Evolutionary conservation across 176 grass and related monocot genomes (phyloP).

Genomic region (Puccinellia tenuiflora): DNA sequence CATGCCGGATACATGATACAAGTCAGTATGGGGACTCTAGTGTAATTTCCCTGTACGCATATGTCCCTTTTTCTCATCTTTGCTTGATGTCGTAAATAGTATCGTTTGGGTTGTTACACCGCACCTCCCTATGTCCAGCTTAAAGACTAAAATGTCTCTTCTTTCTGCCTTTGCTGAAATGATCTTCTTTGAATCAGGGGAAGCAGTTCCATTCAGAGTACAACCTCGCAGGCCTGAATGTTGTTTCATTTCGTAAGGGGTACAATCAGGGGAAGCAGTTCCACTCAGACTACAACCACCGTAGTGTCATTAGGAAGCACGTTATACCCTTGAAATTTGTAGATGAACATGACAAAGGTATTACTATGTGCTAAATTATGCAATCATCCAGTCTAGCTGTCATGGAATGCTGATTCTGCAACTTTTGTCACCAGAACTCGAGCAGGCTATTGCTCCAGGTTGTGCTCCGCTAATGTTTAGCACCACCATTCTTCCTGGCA

Average conservation of each 20-base stretch:
- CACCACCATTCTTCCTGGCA: too few relatives aligned
- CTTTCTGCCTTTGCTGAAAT: not conserved
- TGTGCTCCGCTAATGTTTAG: not conserved
- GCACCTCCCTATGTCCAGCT: too few relatives aligned
- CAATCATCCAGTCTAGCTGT: not conserved
- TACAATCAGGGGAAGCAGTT: constrained; percentile 98
- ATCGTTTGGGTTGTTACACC: too few relatives aligned
- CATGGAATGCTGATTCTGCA: not conserved
- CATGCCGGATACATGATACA: not conserved
- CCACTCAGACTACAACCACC: constrained; percentile 86
- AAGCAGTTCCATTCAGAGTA: constrained; percentile 89
- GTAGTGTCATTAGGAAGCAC: constrained; percentile 78
- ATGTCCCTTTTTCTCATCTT: too few relatives aligned
- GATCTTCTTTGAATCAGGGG: constrained; percentile 40
- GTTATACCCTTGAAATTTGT: constrained; percentile 64
- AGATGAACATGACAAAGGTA: constrained; percentile 58
- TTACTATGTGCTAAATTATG: not conserved
- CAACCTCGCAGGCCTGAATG: constrained; percentile 72
- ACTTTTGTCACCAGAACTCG: constrained; percentile 40
- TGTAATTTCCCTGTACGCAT: not conserved
- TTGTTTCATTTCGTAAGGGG: constrained; percentile 88
- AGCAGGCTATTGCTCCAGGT: constrained; percentile 38
- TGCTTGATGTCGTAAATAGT: too few relatives aligned
- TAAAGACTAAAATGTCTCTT: too few relatives aligned
- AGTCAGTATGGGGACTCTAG: not conserved